phyloP scores from a whole-genome alignment of 2,329 filamentous ascomycete genomes.

The Aspergillus carbonarius region DNA sequence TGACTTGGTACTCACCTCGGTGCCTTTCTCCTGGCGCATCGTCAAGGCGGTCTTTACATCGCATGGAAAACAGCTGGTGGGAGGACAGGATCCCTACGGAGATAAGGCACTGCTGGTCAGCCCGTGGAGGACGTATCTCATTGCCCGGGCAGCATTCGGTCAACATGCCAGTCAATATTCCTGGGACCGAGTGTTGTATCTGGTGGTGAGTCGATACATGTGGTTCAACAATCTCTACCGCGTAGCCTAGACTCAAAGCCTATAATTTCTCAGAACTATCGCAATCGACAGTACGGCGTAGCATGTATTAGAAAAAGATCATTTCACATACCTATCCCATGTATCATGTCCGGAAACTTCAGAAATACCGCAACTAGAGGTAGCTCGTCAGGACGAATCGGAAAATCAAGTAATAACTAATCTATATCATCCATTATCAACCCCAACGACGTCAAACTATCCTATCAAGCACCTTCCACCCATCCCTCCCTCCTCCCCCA shows the following conservation, averaged over 20 bases:
- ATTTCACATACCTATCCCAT: no score
- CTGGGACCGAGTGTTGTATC: constrained; percentile 43
- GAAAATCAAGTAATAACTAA: no score
- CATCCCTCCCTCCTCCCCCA: not conserved
- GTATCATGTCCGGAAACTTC: no score
- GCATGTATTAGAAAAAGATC: no score
- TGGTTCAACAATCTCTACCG: constrained; percentile 39
- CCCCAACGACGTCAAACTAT: no score
- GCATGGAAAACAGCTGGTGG: no score
- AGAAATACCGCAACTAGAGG: no score
- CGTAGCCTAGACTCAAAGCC: constrained; percentile 9
- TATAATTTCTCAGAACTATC: no score
- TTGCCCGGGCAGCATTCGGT: constrained; percentile 39
- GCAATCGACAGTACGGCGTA: no score
- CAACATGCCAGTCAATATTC: constrained; percentile 43
- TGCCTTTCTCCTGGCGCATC: constrained; percentile 34
- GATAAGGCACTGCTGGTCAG: constrained; percentile 38
- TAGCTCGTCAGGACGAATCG: no score
- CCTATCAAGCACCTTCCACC: no score
- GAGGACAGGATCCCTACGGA: constrained; percentile 12
- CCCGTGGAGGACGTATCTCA: constrained; percentile 37
- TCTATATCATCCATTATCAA: no score
- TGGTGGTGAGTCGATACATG: constrained; percentile 42
- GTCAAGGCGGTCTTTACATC: constrained; percentile 19
- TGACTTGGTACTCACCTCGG: constrained; percentile 39